Percentiles rank a stretch among this genome's conserved stretches.
Evolutionary conservation across 1,284 basidiomycete species (phyloP).

Genomic region (Caloboletus inedulis): DNA sequence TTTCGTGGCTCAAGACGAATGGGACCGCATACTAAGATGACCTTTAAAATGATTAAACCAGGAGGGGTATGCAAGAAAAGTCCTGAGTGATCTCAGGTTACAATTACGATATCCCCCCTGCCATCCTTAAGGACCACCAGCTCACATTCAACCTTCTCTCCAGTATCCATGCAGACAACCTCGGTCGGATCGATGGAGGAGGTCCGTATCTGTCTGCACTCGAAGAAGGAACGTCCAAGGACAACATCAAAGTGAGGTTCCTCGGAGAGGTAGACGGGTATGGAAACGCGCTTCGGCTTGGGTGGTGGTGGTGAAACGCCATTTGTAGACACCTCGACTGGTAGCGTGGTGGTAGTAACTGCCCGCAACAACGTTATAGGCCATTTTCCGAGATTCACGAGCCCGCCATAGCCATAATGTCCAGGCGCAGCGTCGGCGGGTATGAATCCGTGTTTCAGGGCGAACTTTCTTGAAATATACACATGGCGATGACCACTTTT

Average conservation of each 20-base stretch:
- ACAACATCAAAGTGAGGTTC: constrained; percentile 97
- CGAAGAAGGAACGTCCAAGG: constrained; percentile 91
- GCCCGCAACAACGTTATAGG: constrained; percentile 58
- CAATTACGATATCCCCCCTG: constrained; percentile 82
- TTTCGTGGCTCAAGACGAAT: neutral
- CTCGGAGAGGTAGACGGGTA: constrained; percentile 79
- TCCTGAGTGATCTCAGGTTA: constrained; percentile 50
- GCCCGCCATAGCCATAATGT: constrained; percentile 81
- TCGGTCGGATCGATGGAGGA: constrained; percentile 85
- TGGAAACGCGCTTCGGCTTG: constrained; percentile 35
- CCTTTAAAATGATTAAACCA: neutral
- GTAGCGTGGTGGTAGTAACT: constrained; percentile 27
- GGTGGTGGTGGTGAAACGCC: constrained; percentile 27
- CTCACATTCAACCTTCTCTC: constrained; percentile 92
- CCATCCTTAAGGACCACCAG: constrained; percentile 87
- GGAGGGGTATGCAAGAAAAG: neutral
- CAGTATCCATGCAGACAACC: constrained; percentile 91
- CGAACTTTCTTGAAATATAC: constrained; percentile 94
- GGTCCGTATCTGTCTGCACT: constrained; percentile 81
- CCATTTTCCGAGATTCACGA: constrained; percentile 80
- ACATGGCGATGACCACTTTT: constrained; percentile 94
- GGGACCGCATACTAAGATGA: neutral
- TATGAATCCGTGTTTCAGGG: constrained; percentile 85
- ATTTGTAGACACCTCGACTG: constrained; percentile 11
- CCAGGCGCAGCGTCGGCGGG: constrained; percentile 80